phyloP scores from a whole-genome alignment of 805 yeast genomes.

The Kodamaea neixiangensis region DNA sequence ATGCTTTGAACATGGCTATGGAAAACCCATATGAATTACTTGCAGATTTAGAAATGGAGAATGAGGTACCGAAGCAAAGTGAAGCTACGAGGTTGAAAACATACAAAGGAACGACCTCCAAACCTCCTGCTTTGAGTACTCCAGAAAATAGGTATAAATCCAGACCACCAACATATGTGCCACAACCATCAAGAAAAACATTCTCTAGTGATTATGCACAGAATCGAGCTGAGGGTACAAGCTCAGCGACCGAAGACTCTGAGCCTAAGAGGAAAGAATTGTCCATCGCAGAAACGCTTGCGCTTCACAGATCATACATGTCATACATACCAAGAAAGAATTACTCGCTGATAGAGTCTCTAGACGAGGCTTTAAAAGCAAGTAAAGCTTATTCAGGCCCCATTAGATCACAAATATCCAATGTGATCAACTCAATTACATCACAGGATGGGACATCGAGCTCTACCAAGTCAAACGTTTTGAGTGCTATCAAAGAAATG shows the following conservation, averaged over 20 bases:
- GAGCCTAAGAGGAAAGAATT: conserved; percentile 27
- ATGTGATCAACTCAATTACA: conserved; percentile 33
- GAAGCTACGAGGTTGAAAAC: neutral
- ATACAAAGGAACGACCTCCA: neutral
- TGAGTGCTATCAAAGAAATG: conserved; percentile 42
- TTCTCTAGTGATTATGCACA: neutral
- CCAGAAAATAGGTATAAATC: neutral
- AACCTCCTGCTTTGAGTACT: conserved; percentile 5
- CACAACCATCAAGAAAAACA: neutral
- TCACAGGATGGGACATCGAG: conserved; percentile 22
- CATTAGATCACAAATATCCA: conserved; percentile 33
- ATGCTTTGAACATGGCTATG: conserved; percentile 76
- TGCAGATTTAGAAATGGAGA: conserved; percentile 36
- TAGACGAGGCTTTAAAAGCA: conserved; percentile 25
- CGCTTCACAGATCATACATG: conserved; percentile 52
- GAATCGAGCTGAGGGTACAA: neutral
- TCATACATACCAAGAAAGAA: conserved; percentile 27
- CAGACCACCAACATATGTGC: conserved; percentile 2
- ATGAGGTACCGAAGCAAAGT: conserved; percentile 12
- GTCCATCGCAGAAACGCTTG: conserved; percentile 63
- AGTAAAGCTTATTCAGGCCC: conserved; percentile 15
- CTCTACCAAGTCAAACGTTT: conserved; percentile 26
- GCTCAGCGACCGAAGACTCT: neutral
- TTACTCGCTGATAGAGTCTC: conserved; percentile 28
- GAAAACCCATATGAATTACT: conserved; percentile 55